Conservation (phyloP, 345 rosid species). For the Crucihimalaya himalaica region DNA sequence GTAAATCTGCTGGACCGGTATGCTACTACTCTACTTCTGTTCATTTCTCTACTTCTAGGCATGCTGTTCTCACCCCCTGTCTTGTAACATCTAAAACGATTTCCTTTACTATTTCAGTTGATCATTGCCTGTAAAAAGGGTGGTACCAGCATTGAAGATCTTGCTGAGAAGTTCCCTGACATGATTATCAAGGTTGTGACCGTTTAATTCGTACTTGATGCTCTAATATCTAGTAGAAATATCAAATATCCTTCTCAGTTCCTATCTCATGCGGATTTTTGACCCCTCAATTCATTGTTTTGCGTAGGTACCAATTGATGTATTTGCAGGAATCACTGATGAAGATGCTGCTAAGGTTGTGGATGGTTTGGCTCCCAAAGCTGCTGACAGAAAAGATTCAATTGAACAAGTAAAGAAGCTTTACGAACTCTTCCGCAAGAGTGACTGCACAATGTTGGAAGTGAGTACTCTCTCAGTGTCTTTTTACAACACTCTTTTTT, state of each 20-base stretch:
- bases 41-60: not conserved
- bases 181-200: conserved; percentile 84
- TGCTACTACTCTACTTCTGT: conserved; percentile 39
- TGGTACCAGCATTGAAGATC: conserved; percentile 99
- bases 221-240: not conserved
- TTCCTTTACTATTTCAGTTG: conserved; percentile 52
- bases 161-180: conserved; percentile 95
- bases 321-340: conserved; percentile 89
- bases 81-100: not conserved
- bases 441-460: conserved; percentile 95
- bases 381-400: conserved; percentile 73
- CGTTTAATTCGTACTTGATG: not conserved
- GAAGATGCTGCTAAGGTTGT: conserved; percentile 98
- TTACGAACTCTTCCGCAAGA: conserved; percentile 76
- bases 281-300: conserved; percentile 22
- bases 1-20: conserved; percentile 97
- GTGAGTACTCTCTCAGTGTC: conserved; percentile 49
- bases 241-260: not conserved
- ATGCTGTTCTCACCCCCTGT: not conserved
- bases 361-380: conserved; percentile 89
- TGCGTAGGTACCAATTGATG: conserved; percentile 87
- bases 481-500: not conserved
- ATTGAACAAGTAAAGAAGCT: conserved; percentile 98
- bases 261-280: conserved; percentile 9
- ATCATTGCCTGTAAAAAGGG: conserved; percentile 96